Percentiles rank a stretch among this genome's conserved stretches.
Evolutionary conservation across 140 eudicot species (phyloP).

Genomic region (Flaveria floridana): DNA sequence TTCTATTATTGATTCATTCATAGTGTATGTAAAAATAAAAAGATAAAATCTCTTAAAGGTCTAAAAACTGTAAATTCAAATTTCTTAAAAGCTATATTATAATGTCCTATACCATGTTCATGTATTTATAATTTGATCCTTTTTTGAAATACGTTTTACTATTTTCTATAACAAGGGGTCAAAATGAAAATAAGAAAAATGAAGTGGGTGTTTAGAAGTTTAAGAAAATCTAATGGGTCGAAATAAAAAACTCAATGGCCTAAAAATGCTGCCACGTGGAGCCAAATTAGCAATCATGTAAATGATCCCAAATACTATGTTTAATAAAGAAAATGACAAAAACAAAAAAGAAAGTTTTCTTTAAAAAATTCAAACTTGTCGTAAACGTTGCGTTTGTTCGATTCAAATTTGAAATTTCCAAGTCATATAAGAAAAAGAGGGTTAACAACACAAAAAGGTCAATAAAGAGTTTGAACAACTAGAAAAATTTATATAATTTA

Average conservation of each 20-base stretch:
- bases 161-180: not conserved
- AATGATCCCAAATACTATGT: slow-evolving; percentile 37
- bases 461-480: not conserved
- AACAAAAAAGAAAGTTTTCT: not conserved
- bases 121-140: not conserved
- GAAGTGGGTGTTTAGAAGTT: slow-evolving; percentile 27
- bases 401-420: slow-evolving; percentile 18
- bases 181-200: slow-evolving; percentile 15
- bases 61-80: not conserved
- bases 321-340: slow-evolving; percentile 26
- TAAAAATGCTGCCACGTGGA: slow-evolving; percentile 55
- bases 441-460: not conserved
- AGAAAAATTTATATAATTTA: not conserved
- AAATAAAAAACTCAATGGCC: slow-evolving; percentile 27
- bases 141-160: not conserved
- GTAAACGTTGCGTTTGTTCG: slow-evolving; percentile 39
- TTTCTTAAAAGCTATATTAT: not conserved
- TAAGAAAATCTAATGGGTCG: slow-evolving; percentile 23
- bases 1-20: slow-evolving; percentile 17
- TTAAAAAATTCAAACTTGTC: slow-evolving; percentile 28
- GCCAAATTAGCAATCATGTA: slow-evolving; percentile 30
- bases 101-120: not conserved
- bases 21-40: slow-evolving; percentile 27
- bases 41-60: not conserved
- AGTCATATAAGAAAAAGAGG: slow-evolving; percentile 29